Base-by-base conservation (phyloP, 371 early-diverging fungal species). In the Choanephora cucurbitarum region DNA sequence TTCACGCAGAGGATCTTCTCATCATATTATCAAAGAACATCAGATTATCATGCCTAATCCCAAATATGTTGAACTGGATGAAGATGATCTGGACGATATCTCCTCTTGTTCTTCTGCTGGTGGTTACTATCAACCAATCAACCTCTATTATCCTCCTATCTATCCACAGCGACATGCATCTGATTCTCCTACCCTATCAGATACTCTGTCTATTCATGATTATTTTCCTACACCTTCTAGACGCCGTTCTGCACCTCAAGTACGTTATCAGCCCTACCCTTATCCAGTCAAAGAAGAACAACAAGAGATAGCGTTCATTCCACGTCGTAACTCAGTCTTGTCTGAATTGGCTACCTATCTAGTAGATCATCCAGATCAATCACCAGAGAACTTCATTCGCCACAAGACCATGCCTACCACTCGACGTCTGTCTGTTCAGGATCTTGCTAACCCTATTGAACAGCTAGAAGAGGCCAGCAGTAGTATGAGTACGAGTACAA, bases 91-190 rank as follows among this genome's bases (percentile, higher is more conserved):
- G 28, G 31, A 18, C 49, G 33, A 5, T n/a, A n/a, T n/a, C n/a
- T n/a, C n/a, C n/a, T n/a, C n/a, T n/a, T n/a, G n/a, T n/a, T n/a
- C n/a, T n/a, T n/a, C n/a, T n/a, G n/a, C n/a, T n/a, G n/a, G n/a
- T n/a, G n/a, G n/a, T n/a, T n/a, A n/a, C n/a, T n/a, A n/a, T n/a
- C 34, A 19, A 49, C 24, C 6, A 45, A 14, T 14, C 45, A 21
- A 23, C 22, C 19, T 45, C 18, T 45, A 28, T 7, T 28, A 28
- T 28, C 28, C 28, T 28, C 28, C 28, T 28, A 3, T 7, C 3
- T 41, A 42, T 9, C 42, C 43, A 24, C 39, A 40, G 23, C 18
- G 85, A 77, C 95, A 99, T n/a, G 21, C 10, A 49, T 37, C n/a
- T 17, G 57, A 57, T 14, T 57, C 57, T 11, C 57, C 57, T 11